phyloP scores from a whole-genome alignment of 192 early-diverging fungal genomes.

The Physocladia obscura region DNA sequence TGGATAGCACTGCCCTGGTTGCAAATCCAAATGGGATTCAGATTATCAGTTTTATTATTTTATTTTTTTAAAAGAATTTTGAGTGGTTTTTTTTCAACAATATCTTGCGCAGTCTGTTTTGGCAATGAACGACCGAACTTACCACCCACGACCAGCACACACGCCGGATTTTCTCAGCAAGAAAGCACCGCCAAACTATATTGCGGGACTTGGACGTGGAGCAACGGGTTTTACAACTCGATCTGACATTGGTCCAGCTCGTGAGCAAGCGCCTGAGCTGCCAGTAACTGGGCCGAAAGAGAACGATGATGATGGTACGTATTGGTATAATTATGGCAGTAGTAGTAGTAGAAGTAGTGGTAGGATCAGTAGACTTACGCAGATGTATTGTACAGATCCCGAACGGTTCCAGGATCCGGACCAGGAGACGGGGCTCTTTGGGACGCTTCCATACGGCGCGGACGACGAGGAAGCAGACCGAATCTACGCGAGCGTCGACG shows the following conservation, averaged over 20 bases:
- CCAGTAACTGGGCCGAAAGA: conserved; percentile 25
- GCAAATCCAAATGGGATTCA: too few relatives aligned
- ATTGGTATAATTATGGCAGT: background rate
- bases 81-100: too few relatives aligned
- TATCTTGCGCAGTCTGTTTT: too few relatives aligned
- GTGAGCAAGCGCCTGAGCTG: conserved; percentile 56
- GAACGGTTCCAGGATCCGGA: conserved; percentile 86
- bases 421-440: conserved; percentile 91
- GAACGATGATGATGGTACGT: conserved; percentile 22
- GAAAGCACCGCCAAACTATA: conserved; percentile 91
- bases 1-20: too few relatives aligned
- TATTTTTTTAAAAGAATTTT: too few relatives aligned
- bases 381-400: conserved; percentile 43
- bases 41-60: too few relatives aligned
- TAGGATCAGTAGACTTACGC: background rate
- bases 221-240: conserved; percentile 98
- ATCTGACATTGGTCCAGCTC: conserved; percentile 95
- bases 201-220: conserved; percentile 95
- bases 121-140: too few relatives aligned
- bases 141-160: conserved; percentile 34
- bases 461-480: conserved; percentile 97
- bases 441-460: conserved; percentile 81
- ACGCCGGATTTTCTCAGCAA: conserved; percentile 86
- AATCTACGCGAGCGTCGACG: conserved; percentile 86
- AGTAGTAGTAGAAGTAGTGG: background rate